A percentile compares a stretch with the other conserved stretches of the same genome.
Conservation (phyloP, 1,284 basidiomycete species). For the Xerocomus cyaneibrunnescens region DNA sequence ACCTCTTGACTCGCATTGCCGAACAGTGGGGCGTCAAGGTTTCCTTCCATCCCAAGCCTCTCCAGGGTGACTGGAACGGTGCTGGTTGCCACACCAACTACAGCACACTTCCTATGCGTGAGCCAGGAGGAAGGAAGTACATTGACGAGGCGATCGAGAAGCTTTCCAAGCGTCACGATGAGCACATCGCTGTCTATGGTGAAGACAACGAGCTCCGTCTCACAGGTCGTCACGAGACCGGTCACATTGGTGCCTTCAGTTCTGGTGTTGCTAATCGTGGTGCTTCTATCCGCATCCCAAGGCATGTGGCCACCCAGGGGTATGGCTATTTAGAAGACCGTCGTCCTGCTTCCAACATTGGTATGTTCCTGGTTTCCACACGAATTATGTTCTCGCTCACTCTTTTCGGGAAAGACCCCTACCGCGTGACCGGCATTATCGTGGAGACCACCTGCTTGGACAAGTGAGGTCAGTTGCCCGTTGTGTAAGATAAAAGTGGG, state of each 20-base stretch:
- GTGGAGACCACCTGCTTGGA: conserved; percentile 85
- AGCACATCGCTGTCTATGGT: conserved; percentile 97
- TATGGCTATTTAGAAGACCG: conserved; percentile 97
- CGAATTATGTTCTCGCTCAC: conserved; percentile 9
- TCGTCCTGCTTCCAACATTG: conserved; percentile 97
- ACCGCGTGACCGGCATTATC: conserved; percentile 87
- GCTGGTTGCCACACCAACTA: conserved; percentile 97
- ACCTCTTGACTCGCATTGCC: conserved; percentile 89
- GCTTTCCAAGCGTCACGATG: conserved; percentile 77
- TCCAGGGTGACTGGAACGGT: conserved; percentile 99
- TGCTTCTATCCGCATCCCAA: conserved; percentile 92
- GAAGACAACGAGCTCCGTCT: conserved; percentile 95
- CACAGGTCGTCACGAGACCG: conserved; percentile 96
- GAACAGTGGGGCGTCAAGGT: conserved; percentile 99
- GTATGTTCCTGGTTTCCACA: conserved; percentile 41
- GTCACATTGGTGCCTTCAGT: conserved; percentile 90
- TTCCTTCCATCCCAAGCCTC: conserved; percentile 99
- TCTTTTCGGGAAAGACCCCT: conserved; percentile 61
- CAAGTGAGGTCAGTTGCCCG: conserved; percentile 38
- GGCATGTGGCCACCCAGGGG: conserved; percentile 90
- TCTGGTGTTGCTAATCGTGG: conserved; percentile 98
- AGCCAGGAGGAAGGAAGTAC: conserved; percentile 89
- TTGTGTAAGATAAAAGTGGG: conserved; percentile 7
- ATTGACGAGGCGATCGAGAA: conserved; percentile 96
- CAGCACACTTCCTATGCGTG: conserved; percentile 90